These are phyloP conservation scores for Saussurea involucrata DNA, from an alignment of 129 eudicot species.

Conservation along the genomic window DNA sequence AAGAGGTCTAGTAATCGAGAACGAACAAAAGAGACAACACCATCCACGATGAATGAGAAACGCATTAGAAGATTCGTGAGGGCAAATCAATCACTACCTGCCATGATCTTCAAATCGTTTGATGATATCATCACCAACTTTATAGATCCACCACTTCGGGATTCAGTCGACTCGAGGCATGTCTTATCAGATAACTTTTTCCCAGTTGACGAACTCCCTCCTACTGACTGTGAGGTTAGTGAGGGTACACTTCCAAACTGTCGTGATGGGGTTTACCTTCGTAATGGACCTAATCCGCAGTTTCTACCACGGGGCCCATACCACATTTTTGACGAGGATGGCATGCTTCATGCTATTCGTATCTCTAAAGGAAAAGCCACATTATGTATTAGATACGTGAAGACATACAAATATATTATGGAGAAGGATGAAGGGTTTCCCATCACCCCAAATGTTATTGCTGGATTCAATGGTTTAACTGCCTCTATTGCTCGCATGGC, in stretches of 20 bases:
- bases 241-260: slow-evolving; percentile 8
- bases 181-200: slow-evolving; percentile 1
- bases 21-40: background rate
- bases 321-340: slow-evolving; percentile 66
- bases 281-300: slow-evolving; percentile 72
- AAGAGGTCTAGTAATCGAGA: background rate
- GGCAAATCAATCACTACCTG: background rate
- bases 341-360: slow-evolving; percentile 55
- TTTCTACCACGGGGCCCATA: slow-evolving; percentile 61
- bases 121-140: background rate
- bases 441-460: slow-evolving; percentile 45
- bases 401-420: slow-evolving; percentile 43
- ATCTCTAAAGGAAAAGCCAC: slow-evolving; percentile 43
- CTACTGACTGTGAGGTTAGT: slow-evolving; percentile 9
- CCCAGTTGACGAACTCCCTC: slow-evolving; percentile 14
- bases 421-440: slow-evolving; percentile 28
- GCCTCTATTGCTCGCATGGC: slow-evolving; percentile 11
- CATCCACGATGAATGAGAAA: background rate
- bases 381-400: slow-evolving; percentile 54
- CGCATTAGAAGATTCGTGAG: background rate
- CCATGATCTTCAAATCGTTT: background rate
- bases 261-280: slow-evolving; percentile 54
- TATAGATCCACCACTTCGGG: background rate
- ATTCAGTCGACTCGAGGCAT: background rate
- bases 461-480: slow-evolving; percentile 10